These are phyloP conservation scores for Spirogloea muscicola DNA, from an alignment of 139 green algal species.

Conservation along the genomic window DNA sequence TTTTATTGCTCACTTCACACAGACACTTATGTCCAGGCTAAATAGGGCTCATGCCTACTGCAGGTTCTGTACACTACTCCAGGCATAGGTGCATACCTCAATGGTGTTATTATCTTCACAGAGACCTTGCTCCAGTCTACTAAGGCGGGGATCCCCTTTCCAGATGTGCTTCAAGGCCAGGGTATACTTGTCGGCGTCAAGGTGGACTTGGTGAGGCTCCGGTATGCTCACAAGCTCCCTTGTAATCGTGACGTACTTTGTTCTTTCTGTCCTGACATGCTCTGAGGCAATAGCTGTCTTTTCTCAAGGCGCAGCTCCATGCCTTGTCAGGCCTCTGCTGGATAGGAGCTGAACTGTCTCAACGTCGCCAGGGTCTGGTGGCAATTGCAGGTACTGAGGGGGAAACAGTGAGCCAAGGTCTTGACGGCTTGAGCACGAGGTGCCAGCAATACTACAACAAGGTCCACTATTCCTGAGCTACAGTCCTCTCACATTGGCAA, in stretches of 20 bases:
- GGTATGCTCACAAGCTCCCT: not conserved
- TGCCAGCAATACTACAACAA: conserved; percentile 69
- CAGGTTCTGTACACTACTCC: conserved; percentile 51
- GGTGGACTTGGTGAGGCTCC: conserved; percentile 65
- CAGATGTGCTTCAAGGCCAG: conserved; percentile 62
- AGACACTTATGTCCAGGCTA: too few relatives aligned
- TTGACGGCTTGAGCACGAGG: conserved; percentile 64
- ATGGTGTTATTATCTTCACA: conserved; percentile 57
- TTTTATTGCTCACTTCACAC: too few relatives aligned
- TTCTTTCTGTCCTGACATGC: not conserved
- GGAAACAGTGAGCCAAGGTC: conserved; percentile 78
- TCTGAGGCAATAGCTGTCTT: not conserved
- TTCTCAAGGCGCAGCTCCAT: conserved; percentile 30
- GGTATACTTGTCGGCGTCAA: conserved; percentile 53
- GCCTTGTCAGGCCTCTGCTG: not conserved
- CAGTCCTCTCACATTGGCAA: not conserved
- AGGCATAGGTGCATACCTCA: conserved; percentile 52
- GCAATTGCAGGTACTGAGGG: conserved; percentile 58
- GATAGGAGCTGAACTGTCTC: not conserved
- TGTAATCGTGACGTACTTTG: not conserved
- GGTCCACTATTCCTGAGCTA: not conserved
- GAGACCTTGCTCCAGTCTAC: conserved; percentile 64
- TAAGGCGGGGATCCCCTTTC: conserved; percentile 73
- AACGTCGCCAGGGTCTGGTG: conserved; percentile 67
- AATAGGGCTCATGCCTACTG: too few relatives aligned